These are phyloP conservation scores for Aristolochia contorta DNA, from an alignment of 164 flowering plant species.

Conservation along the genomic window DNA sequence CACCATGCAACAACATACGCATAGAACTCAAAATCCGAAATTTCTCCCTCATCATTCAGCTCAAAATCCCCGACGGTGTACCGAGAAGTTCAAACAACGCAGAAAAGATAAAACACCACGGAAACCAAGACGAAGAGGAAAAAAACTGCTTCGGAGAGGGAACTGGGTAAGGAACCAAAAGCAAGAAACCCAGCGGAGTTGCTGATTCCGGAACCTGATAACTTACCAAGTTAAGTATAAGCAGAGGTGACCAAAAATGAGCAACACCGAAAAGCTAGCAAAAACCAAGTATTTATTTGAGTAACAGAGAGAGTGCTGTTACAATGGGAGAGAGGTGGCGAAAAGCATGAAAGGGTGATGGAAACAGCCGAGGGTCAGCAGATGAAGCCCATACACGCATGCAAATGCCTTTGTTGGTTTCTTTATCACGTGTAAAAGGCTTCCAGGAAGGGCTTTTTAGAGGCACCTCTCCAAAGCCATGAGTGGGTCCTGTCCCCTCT, in stretches of 20 bases:
- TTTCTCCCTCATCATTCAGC: slow-evolving; percentile 3
- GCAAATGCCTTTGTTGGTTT: slow-evolving; percentile 57
- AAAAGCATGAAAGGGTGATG: slow-evolving; percentile 3
- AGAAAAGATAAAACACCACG: too few species aligned
- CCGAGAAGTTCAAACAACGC: too few species aligned
- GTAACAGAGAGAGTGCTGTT: too few species aligned
- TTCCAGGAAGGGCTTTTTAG: slow-evolving; percentile 9
- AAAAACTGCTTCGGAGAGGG: not conserved
- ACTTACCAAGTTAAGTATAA: too few species aligned
- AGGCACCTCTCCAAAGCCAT: not conserved
- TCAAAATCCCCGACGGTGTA: not conserved
- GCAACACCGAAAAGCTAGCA: too few species aligned
- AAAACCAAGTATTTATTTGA: too few species aligned
- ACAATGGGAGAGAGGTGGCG: too few species aligned
- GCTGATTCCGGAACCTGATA: slow-evolving; percentile 1
- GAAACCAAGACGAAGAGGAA: not conserved
- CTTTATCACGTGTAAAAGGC: slow-evolving; percentile 79
- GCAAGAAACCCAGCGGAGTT: slow-evolving; percentile 2
- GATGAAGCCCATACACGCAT: slow-evolving; percentile 58
- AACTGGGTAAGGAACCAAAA: slow-evolving; percentile 1
- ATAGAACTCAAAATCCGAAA: not conserved
- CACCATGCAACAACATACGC: not conserved
- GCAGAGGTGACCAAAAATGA: too few species aligned
- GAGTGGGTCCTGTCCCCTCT: not conserved
- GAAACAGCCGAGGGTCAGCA: slow-evolving; percentile 7